Conservation (phyloP, 78 protist genomes). For the Dictyostelium firmibasis region DNA sequence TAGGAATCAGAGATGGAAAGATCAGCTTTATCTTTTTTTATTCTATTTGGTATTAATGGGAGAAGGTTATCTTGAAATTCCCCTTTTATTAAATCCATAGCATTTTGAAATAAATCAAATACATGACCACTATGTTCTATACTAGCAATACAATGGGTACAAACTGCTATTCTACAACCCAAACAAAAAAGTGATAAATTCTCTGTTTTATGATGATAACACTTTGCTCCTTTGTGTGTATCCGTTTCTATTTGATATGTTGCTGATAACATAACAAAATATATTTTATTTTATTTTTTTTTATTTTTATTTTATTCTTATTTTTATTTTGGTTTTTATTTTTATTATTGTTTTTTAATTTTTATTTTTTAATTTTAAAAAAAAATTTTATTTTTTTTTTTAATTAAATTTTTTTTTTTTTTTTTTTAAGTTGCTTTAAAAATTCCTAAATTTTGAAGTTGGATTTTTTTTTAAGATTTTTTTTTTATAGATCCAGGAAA, state of each 20-base stretch:
- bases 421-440: no score
- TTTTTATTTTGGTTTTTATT: no score
- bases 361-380: no score
- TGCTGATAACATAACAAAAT: not conserved
- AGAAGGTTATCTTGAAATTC: not conserved
- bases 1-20: not conserved
- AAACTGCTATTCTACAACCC: not conserved
- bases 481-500: no score
- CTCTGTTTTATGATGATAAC: not conserved
- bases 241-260: not conserved
- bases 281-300: no score
- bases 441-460: no score
- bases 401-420: no score
- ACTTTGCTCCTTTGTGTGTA: not conserved
- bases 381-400: no score
- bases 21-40: not conserved
- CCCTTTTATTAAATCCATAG: not conserved
- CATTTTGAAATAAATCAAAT: not conserved
- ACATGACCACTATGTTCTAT: not conserved
- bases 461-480: no score
- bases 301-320: no score
- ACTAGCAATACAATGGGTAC: not conserved
- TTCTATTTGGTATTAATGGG: not conserved
- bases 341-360: no score
- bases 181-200: not conserved